A percentile compares a stretch with the other conserved stretches of the same genome.
phyloP scores from a whole-genome alignment of 2,329 filamentous ascomycete genomes.

The Alternaria alternata region DNA sequence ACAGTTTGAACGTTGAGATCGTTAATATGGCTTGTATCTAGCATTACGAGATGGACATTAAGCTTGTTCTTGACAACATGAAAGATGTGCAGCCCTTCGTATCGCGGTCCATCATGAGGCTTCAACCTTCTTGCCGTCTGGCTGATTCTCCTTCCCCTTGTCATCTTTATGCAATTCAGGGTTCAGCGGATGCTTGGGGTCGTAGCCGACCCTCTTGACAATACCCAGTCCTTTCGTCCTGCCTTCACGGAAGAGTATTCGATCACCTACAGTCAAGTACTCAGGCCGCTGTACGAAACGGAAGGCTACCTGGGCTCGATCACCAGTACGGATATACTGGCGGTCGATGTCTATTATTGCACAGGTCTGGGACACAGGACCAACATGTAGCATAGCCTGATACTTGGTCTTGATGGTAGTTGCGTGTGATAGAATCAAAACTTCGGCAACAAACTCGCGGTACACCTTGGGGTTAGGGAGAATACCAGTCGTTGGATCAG shows the following conservation, averaged over 20 bases:
- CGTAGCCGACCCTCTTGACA: conserved; percentile 90
- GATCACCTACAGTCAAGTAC: conserved; percentile 86
- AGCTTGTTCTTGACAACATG: neutral
- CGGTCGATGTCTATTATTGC: conserved; percentile 97
- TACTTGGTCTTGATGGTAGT: conserved; percentile 98
- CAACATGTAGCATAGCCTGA: conserved; percentile 97
- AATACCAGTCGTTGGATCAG: conserved; percentile 52
- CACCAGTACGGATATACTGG: conserved; percentile 92
- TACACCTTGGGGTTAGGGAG: conserved; percentile 60
- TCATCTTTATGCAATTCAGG: conserved; percentile 36
- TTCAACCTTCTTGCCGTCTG: neutral
- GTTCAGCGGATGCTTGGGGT: conserved; percentile 63
- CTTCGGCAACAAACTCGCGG: conserved; percentile 69
- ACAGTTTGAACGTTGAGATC: neutral
- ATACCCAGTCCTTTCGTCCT: conserved; percentile 95
- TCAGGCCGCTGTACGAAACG: conserved; percentile 93
- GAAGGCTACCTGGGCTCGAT: conserved; percentile 93
- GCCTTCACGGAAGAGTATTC: conserved; percentile 91
- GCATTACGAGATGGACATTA: neutral
- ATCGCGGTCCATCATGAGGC: neutral
- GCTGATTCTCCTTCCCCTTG: conserved; percentile 22
- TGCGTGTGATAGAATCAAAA: conserved; percentile 92
- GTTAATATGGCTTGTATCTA: neutral
- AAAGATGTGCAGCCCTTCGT: neutral
- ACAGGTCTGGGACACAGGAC: conserved; percentile 93